Conservation (phyloP, 2,329 filamentous ascomycete genomes). For the Ceratocystis harringtonii region DNA sequence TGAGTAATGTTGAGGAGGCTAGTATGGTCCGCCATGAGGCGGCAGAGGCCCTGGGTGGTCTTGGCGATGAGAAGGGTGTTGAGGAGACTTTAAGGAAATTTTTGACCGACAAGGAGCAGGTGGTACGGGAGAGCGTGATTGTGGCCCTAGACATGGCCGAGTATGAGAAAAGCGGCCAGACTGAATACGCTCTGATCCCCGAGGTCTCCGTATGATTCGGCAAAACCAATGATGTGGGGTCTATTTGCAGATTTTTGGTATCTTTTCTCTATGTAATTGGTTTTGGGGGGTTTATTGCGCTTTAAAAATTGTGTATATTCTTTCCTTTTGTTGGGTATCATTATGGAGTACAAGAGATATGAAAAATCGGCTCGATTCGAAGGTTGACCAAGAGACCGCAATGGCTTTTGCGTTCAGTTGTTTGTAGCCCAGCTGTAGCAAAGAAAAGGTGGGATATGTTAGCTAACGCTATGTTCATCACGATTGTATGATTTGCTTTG, state of each 20-base stretch:
- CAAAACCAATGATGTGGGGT: not conserved
- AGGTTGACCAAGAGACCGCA: not conserved
- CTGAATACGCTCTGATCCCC: conserved; percentile 85
- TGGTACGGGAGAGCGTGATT: conserved; percentile 86
- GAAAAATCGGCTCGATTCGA: conserved; percentile 11
- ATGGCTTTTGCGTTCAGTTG: conserved; percentile 31
- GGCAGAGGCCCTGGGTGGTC: conserved; percentile 83
- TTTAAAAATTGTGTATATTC: conserved; percentile 15
- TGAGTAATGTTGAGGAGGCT: conserved; percentile 66
- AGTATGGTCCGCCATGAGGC: conserved; percentile 98
- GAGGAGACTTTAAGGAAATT: conserved; percentile 73
- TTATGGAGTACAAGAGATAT: conserved; percentile 15
- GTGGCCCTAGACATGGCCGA: conserved; percentile 97
- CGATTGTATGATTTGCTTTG: conserved; percentile 1
- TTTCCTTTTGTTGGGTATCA: conserved; percentile 18
- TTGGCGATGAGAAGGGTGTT: conserved; percentile 86
- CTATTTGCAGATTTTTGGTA: not conserved
- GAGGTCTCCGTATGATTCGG: conserved; percentile 32
- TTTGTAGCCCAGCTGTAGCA: conserved; percentile 39
- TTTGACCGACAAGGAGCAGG: conserved; percentile 76
- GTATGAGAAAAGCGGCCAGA: conserved; percentile 76
- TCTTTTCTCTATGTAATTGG: not conserved
- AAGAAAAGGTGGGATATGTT: conserved; percentile 17
- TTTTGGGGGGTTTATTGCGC: conserved; percentile 9
- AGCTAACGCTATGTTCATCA: conserved; percentile 19